A percentile compares a stretch with the other conserved stretches of the same genome.
Evolutionary conservation across 2,329 filamentous ascomycete genomes (phyloP).

Genomic region (Stemphylium lycopersici): DNA sequence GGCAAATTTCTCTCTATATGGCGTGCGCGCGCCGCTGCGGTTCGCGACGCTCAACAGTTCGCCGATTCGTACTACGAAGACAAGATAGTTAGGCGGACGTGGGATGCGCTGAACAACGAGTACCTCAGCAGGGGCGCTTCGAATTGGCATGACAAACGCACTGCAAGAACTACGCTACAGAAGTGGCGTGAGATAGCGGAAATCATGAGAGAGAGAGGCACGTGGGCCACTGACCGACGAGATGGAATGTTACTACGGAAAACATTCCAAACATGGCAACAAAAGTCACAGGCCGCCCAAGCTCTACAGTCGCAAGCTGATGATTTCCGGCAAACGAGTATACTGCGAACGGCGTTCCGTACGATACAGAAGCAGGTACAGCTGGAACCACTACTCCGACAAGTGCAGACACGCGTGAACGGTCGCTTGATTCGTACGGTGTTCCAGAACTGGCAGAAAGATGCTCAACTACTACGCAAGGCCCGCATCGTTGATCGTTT

Average conservation of each 20-base stretch:
- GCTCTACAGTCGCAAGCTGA: conserved; percentile 45
- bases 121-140: conserved; percentile 45
- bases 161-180: conserved; percentile 32
- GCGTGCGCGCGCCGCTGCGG: conserved; percentile 51
- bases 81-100: conserved; percentile 41
- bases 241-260: conserved; percentile 33
- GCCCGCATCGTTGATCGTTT: conserved; percentile 59
- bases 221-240: conserved; percentile 28
- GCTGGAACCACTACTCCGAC: conserved; percentile 52
- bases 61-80: conserved; percentile 42
- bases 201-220: conserved; percentile 35
- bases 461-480: conserved; percentile 49
- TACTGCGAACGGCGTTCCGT: conserved; percentile 32
- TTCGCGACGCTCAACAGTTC: conserved; percentile 43
- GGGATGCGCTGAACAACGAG: conserved; percentile 47
- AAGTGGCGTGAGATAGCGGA: conserved; percentile 37
- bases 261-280: conserved; percentile 32
- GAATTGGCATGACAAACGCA: conserved; percentile 37
- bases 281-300: conserved; percentile 25
- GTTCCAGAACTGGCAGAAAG: conserved; percentile 59
- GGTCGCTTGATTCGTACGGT: conserved; percentile 54
- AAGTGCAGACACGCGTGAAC: conserved; percentile 53
- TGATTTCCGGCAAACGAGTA: conserved; percentile 35
- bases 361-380: conserved; percentile 48
- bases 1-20: conserved; percentile 63